Evolutionary conservation across 2,329 filamentous ascomycete genomes (phyloP).

Genomic region (Sclerotinia nivalis): DNA sequence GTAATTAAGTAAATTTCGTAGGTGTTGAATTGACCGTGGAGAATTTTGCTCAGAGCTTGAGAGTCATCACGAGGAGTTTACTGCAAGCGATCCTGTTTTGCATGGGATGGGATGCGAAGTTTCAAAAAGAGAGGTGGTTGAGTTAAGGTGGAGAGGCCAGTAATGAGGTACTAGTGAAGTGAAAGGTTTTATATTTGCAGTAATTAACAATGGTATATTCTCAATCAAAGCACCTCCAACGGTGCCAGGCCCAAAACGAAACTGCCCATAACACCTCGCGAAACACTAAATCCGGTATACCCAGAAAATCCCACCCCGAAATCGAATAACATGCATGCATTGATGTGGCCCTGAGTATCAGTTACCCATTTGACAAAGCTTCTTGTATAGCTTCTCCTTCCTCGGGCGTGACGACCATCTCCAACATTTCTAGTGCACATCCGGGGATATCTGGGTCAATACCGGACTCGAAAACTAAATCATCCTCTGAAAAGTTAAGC

Average conservation of each 20-base stretch:
- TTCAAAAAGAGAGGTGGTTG: too few species aligned
- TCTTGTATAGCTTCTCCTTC: conserved; percentile 59
- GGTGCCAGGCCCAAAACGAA: not conserved
- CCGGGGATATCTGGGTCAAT: conserved; percentile 78
- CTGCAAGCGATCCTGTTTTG: too few species aligned
- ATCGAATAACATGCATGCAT: not conserved
- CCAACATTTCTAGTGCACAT: conserved; percentile 78
- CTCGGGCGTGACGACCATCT: conserved; percentile 78
- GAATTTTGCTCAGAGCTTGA: too few species aligned
- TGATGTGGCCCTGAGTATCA: not conserved
- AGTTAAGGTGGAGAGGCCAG: too few species aligned
- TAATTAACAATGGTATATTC: not conserved
- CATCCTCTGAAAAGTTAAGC: conserved; percentile 81
- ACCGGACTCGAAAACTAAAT: conserved; percentile 72
- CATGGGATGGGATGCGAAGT: too few species aligned
- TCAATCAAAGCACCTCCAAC: not conserved
- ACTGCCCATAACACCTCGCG: not conserved
- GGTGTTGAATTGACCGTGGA: not conserved
- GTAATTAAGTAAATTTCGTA: not conserved
- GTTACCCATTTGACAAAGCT: conserved; percentile 33
- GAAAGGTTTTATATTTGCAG: not conserved
- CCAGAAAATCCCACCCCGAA: not conserved
- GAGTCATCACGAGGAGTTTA: too few species aligned
- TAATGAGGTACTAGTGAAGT: not conserved
- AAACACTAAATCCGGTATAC: not conserved